Conservation (phyloP, 345 rosid genomes). For the Eucalyptus leucophloia region DNA sequence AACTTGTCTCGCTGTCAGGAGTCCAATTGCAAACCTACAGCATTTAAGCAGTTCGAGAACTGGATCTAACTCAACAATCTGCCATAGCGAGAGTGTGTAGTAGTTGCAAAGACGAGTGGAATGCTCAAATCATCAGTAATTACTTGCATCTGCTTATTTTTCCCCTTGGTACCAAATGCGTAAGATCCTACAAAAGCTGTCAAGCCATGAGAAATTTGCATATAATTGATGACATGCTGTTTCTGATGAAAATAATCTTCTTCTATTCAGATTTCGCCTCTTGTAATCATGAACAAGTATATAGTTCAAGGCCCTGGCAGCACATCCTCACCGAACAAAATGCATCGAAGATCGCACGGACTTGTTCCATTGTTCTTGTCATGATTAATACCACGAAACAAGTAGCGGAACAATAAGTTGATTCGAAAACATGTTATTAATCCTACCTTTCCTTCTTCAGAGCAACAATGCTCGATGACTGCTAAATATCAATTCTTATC, state of each 20-base stretch:
- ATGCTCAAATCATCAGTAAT: not conserved
- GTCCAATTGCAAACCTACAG: not conserved
- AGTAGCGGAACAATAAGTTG: not conserved
- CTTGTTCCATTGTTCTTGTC: not conserved
- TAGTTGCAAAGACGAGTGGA: not conserved
- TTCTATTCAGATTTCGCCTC: not conserved
- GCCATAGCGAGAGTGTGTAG: not conserved
- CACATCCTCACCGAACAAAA: not conserved
- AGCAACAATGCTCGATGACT: not conserved
- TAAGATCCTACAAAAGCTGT: not conserved
- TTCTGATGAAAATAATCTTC: not conserved
- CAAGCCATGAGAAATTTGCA: not conserved
- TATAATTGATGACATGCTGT: not conserved
- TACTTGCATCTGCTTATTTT: not conserved
- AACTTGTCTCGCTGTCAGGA: not conserved
- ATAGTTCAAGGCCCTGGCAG: not conserved
- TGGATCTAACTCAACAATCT: not conserved
- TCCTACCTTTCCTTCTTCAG: not conserved
- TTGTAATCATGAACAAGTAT: not conserved
- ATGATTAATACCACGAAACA: not conserved
- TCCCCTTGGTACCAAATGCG: not conserved
- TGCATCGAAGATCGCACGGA: not conserved
- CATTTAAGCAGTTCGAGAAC: not conserved
- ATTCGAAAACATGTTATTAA: not conserved
- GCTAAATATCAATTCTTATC: not conserved